Base-by-base conservation (phyloP, 768 basidiomycete genomes). In the Tulasnella sp. region DNA sequence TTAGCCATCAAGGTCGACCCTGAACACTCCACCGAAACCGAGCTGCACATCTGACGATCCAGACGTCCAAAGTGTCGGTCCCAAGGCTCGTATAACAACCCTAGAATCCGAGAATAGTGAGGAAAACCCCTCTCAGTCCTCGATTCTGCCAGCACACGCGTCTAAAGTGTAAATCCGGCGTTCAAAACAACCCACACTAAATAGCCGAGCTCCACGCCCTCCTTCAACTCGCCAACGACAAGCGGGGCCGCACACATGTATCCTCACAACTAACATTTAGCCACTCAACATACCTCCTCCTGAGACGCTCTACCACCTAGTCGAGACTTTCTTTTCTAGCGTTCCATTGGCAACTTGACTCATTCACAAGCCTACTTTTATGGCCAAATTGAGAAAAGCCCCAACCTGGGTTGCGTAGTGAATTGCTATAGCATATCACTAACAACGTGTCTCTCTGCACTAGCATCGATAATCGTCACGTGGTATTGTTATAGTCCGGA, bases 311-410 rank as follows among this genome's bases (percentile, higher is more conserved):
- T n/a, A 67, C 31, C 74, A 72, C 78, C 67, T 78, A 2, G 68
- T 77, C 29, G 77, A 78, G 17, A 42, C 73, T 0, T 77, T 78
- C 77, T 77, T 78, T 25, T 31, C 64, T 31, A 25, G 36, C n/a
- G 67, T 77, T 40, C 76, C 77, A 4, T 54, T 38, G 31, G 77
- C 77, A 15, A 40, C 36, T 25, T n/a, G 69, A 22, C 42, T 78
- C 17, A 25, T 78, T 37, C 77, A 78, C 37, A 58, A 76, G 17
- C 77, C 77, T 17, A 78, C 77, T n/a, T 78, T 78, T 39, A 58
- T 77, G 67, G 39, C 76, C 2, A 38, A 9, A 14, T 6, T 77
- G n/a, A 39, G 11, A 17, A 22, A 69, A 14, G 25, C n/a, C 29
- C 77, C 77, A 25, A 70, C 37, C 39, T 78, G 67, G 54, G 54